Evolutionary conservation across 768 basidiomycete genomes (phyloP).

Genomic region (Mycena floridula): DNA sequence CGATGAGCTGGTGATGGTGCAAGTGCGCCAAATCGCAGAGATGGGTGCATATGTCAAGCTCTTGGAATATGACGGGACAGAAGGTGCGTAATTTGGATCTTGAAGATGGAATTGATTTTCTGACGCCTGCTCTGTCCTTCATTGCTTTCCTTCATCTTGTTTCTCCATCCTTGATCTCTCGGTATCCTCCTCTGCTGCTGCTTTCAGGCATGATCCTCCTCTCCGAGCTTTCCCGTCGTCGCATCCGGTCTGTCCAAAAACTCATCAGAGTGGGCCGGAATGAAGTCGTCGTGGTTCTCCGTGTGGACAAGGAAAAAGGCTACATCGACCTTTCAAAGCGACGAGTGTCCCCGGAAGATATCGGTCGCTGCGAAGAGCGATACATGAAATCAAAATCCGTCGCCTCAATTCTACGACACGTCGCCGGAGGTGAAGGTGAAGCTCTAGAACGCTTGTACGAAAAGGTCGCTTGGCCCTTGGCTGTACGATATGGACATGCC

Average conservation of each 20-base stretch:
- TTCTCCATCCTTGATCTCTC: too few species aligned
- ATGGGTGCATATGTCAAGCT: conserved; percentile 99
- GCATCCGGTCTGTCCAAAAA: conserved; percentile 96
- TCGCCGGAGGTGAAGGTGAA: conserved; percentile 42
- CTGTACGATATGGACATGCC: conserved; percentile 87
- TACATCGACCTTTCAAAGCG: conserved; percentile 99
- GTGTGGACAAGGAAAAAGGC: conserved; percentile 99
- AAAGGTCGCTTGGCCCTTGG: conserved; percentile 88
- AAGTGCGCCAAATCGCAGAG: conserved; percentile 97
- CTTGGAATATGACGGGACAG: conserved; percentile 97
- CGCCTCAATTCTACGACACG: conserved; percentile 87
- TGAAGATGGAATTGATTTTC: too few species aligned
- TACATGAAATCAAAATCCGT: conserved; percentile 98
- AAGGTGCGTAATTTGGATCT: too few species aligned
- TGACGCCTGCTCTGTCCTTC: too few species aligned
- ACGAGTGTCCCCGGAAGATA: conserved; percentile 96
- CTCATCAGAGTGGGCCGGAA: conserved; percentile 96
- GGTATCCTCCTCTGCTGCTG: too few species aligned
- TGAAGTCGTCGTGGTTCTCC: conserved; percentile 95
- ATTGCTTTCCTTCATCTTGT: too few species aligned
- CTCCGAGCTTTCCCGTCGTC: conserved; percentile 94
- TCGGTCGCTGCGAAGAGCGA: conserved; percentile 97
- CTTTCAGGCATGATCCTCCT: conserved; percentile 99
- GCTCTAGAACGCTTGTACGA: conserved; percentile 84
- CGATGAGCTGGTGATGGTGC: conserved; percentile 99